Conservation (phyloP, 768 basidiomycete species). For the Psilocybe cubensis region DNA sequence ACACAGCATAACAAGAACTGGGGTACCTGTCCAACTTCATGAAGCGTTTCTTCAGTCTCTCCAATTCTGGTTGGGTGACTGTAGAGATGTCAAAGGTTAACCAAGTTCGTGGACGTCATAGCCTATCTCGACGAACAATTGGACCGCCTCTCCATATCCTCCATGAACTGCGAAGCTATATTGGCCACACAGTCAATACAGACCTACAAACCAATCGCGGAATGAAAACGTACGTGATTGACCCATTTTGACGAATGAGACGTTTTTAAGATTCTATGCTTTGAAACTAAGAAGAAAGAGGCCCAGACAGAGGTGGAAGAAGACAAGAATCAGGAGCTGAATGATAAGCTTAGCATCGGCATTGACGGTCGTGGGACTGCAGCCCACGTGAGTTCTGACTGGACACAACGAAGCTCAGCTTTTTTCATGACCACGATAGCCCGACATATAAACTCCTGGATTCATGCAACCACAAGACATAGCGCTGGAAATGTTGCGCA, state of each 20-base stretch:
- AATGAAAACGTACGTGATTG: slow-evolving; percentile 68
- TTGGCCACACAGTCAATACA: slow-evolving; percentile 6
- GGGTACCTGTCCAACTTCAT: slow-evolving; percentile 95
- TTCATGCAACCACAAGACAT: slow-evolving; percentile 1
- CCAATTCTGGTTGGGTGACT: slow-evolving; percentile 96
- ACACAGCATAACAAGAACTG: neutral
- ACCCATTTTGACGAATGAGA: slow-evolving; percentile 54
- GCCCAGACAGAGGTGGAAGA: no score
- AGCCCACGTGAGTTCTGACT: slow-evolving; percentile 5
- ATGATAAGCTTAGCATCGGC: slow-evolving; percentile 1
- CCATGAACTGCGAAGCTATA: slow-evolving; percentile 91
- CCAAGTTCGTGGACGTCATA: slow-evolving; percentile 14
- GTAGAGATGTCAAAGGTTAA: slow-evolving; percentile 12
- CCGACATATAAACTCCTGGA: slow-evolving; percentile 8
- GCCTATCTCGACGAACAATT: slow-evolving; percentile 76
- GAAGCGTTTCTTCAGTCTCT: slow-evolving; percentile 96
- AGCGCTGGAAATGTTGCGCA: neutral
- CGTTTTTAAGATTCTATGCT: slow-evolving; percentile 1
- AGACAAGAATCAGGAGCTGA: slow-evolving; percentile 9
- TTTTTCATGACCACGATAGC: slow-evolving; percentile 11
- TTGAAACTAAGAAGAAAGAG: neutral
- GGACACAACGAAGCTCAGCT: neutral
- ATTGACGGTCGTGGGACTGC: neutral
- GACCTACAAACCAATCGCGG: neutral
- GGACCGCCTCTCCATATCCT: slow-evolving; percentile 96